Conservation (phyloP, 495 filamentous ascomycete species). For the Sordaria brevicollis region DNA sequence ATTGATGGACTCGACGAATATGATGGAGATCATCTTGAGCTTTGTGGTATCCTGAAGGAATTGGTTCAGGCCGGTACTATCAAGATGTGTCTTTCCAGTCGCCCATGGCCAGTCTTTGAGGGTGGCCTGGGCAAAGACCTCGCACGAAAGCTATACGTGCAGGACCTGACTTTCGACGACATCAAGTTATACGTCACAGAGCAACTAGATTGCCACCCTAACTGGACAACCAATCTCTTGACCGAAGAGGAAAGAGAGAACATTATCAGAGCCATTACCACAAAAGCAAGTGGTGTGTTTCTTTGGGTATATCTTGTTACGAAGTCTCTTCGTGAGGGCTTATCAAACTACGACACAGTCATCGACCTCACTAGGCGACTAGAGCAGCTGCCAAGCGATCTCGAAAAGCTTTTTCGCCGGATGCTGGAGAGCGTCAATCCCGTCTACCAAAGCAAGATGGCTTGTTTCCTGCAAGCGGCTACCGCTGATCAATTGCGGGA, state of each 20-base stretch:
- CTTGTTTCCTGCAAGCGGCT: background rate
- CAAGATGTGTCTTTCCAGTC: conserved; percentile 42
- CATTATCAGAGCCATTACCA: conserved; percentile 18
- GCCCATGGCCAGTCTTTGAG: conserved; percentile 36
- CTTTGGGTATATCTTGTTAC: conserved; percentile 29
- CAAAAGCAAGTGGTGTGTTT: conserved; percentile 30
- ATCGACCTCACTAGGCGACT: conserved; percentile 1
- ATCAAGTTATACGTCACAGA: conserved; percentile 18
- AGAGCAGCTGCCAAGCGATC: background rate
- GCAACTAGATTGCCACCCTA: conserved; percentile 4
- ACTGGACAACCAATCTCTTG: conserved; percentile 1
- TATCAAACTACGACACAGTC: conserved; percentile 14
- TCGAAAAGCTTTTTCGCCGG: background rate
- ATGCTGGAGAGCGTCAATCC: background rate
- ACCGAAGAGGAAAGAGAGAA: background rate
- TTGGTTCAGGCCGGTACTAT: conserved; percentile 13
- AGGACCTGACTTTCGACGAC: conserved; percentile 21
- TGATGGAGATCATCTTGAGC: conserved; percentile 9
- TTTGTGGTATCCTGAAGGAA: background rate
- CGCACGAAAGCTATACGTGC: conserved; percentile 4
- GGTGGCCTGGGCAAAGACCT: conserved; percentile 20
- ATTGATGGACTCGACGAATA: conserved; percentile 21
- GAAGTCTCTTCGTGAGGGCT: conserved; percentile 6
- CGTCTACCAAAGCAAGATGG: background rate
- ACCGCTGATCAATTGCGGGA: background rate